Evolutionary conservation across 345 rosid species (phyloP).

Genomic region (Euphorbia peplus): DNA sequence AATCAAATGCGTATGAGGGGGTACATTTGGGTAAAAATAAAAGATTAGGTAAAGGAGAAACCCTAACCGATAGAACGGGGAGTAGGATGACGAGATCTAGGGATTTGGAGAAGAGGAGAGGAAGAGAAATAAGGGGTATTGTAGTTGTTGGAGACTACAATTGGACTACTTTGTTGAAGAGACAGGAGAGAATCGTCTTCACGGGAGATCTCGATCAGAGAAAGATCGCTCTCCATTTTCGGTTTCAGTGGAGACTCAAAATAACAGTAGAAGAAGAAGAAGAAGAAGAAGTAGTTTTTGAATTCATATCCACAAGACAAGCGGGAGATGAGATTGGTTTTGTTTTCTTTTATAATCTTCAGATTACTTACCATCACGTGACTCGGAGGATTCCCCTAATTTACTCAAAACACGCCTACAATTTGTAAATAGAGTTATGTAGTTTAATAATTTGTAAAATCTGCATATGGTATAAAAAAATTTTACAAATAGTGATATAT

Average conservation of each 20-base stretch:
- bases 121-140: constrained; percentile 41
- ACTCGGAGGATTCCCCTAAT: too few relatives aligned
- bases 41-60: not conserved
- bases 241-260: too few relatives aligned
- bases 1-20: too few relatives aligned
- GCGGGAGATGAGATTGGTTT: constrained; percentile 26
- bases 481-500: too few relatives aligned
- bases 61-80: constrained; percentile 30
- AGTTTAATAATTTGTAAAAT: too few relatives aligned
- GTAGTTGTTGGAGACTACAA: constrained; percentile 14
- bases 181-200: constrained; percentile 59
- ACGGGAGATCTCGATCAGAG: constrained; percentile 57
- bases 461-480: too few relatives aligned
- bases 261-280: not conserved
- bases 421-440: too few relatives aligned
- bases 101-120: constrained; percentile 61
- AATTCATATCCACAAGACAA: constrained; percentile 18
- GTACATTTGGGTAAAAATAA: not conserved
- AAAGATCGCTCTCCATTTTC: constrained; percentile 59
- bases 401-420: not conserved
- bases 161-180: constrained; percentile 26
- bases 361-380: not conserved
- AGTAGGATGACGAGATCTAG: constrained; percentile 36
- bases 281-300: constrained; percentile 7
- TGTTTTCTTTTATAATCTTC: not conserved